phyloP scores from a whole-genome alignment of 495 filamentous ascomycete species.

The Penicillium macrosclerotiorum region DNA sequence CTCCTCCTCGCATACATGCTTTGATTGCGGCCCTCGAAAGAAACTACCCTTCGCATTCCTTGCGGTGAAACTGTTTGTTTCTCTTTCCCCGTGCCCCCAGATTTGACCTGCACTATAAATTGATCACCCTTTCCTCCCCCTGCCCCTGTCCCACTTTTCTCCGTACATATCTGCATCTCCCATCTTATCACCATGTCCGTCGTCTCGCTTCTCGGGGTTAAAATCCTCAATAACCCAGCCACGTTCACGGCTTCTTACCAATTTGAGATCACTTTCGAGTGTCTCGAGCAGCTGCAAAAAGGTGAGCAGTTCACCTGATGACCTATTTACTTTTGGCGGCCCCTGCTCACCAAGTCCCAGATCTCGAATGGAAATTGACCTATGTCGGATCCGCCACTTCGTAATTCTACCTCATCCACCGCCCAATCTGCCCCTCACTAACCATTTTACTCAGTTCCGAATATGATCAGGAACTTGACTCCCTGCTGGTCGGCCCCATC shows the following conservation, averaged over 20 bases:
- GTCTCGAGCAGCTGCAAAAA: constrained; percentile 87
- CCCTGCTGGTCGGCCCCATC: constrained; percentile 91
- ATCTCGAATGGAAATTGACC: constrained; percentile 98
- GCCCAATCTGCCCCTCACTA: constrained; percentile 16
- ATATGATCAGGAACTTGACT: constrained; percentile 97
- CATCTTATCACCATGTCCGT: constrained; percentile 74
- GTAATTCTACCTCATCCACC: constrained; percentile 50
- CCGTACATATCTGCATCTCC: constrained; percentile 17
- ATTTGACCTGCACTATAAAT: constrained; percentile 71
- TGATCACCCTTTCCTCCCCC: constrained; percentile 71
- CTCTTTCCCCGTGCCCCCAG: constrained; percentile 7
- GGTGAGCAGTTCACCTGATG: constrained; percentile 50
- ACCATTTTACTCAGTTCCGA: constrained; percentile 61
- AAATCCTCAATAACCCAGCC: constrained; percentile 94
- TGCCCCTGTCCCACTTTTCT: constrained; percentile 7
- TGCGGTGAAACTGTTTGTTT: constrained; percentile 29
- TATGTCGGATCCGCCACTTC: constrained; percentile 98
- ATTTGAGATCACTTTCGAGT: constrained; percentile 99
- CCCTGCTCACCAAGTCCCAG: constrained; percentile 42
- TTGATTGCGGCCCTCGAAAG: constrained; percentile 11
- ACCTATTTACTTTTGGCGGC: too few species aligned
- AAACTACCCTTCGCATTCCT: constrained; percentile 20
- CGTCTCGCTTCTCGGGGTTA: constrained; percentile 90
- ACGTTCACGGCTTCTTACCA: constrained; percentile 83
- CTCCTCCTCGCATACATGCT: constrained; percentile 21